Evolutionary conservation across 2,329 filamentous ascomycete species (phyloP).

Genomic region (Xylariaceae sp.): DNA sequence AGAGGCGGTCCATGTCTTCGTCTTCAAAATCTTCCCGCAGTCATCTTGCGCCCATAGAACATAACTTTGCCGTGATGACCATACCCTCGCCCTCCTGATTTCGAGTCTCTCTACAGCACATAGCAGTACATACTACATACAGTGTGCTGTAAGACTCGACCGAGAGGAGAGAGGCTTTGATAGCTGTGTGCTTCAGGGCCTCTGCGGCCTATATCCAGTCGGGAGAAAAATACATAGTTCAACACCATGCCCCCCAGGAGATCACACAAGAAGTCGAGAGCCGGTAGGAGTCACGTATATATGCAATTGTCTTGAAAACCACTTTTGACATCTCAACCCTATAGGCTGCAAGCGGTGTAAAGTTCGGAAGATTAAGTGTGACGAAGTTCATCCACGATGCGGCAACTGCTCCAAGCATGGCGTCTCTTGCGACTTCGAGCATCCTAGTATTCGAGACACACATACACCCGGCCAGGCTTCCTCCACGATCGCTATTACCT

Average conservation of each 20-base stretch:
- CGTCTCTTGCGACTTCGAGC: constrained; percentile 60
- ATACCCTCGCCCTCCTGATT: constrained; percentile 1
- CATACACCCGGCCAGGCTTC: constrained; percentile 30
- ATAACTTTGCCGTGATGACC: constrained; percentile 11
- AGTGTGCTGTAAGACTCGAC: too few relatives aligned
- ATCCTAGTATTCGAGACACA: constrained; percentile 42
- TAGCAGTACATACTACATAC: too few relatives aligned
- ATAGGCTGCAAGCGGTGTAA: constrained; percentile 58
- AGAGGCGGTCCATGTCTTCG: constrained; percentile 1
- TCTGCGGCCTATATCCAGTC: too few relatives aligned
- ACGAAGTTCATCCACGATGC: constrained; percentile 60
- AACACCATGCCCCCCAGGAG: constrained; percentile 55
- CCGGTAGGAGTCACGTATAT: constrained; percentile 31
- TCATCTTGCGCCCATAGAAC: constrained; percentile 1
- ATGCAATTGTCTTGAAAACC: neutral
- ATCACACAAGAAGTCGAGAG: constrained; percentile 65
- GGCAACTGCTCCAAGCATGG: constrained; percentile 64
- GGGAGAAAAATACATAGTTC: too few relatives aligned
- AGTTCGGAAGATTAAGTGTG: constrained; percentile 65
- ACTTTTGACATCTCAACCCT: neutral
- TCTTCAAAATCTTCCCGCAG: constrained; percentile 3
- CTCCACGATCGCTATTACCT: neutral
- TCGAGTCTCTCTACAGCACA: too few relatives aligned
- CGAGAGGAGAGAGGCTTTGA: too few relatives aligned
- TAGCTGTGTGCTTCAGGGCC: too few relatives aligned